Conservation (phyloP, 2,329 filamentous ascomycete species). For the Fusarium sp. region DNA sequence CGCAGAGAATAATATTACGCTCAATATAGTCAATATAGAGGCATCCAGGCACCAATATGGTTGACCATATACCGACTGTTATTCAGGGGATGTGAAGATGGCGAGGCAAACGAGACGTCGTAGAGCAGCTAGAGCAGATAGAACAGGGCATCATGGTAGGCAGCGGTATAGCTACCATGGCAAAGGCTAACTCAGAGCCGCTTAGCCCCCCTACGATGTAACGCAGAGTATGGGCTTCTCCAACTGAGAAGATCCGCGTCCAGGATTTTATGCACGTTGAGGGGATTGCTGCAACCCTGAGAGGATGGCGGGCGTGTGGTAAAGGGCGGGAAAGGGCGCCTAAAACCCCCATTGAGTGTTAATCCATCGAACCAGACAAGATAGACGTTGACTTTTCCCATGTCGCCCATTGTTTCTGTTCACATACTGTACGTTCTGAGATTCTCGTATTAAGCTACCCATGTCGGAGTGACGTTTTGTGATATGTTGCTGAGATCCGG, state of each 20-base stretch:
- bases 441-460: conserved; percentile 18
- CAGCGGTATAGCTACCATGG: conserved; percentile 4
- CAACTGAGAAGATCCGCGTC: conserved; percentile 39
- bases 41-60: conserved; percentile 6
- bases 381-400: conserved; percentile 16
- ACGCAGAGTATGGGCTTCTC: conserved; percentile 32
- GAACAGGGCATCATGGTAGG: neutral
- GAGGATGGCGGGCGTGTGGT: conserved; percentile 21
- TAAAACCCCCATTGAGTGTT: conserved; percentile 1
- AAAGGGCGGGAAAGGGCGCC: conserved; percentile 22
- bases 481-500: conserved; percentile 26
- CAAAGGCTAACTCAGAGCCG: neutral
- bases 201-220: conserved; percentile 34
- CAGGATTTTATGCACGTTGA: conserved; percentile 37
- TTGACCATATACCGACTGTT: neutral
- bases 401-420: neutral
- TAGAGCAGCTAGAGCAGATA: neutral
- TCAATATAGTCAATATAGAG: neutral
- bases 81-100: neutral
- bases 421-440: neutral
- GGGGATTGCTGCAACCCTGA: conserved; percentile 22
- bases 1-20: neutral
- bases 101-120: conserved; percentile 1
- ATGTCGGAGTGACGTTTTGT: conserved; percentile 25
- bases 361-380: neutral